phyloP scores from a whole-genome alignment of 495 filamentous ascomycete genomes.

The Penicillium coprophilum region DNA sequence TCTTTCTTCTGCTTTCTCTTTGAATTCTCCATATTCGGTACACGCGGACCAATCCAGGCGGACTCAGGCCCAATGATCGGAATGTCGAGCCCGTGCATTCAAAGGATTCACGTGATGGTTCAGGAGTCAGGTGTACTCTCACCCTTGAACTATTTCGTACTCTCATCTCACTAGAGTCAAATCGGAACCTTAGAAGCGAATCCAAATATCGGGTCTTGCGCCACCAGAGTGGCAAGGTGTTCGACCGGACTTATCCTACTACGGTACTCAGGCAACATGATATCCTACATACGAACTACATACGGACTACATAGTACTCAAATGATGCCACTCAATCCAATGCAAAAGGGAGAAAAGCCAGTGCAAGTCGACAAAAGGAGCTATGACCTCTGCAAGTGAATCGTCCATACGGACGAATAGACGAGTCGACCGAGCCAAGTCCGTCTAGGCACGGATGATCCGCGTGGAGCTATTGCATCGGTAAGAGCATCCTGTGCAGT shows the following conservation, averaged over 20 bases:
- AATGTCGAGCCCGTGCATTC: constrained; percentile 5
- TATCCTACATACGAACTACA: not conserved
- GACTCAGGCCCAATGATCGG: constrained; percentile 22
- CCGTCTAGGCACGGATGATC: constrained; percentile 14
- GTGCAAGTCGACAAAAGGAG: constrained; percentile 2
- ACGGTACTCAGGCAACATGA: constrained; percentile 1
- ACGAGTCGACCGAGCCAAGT: constrained; percentile 18
- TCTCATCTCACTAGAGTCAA: not conserved
- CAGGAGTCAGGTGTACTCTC: not conserved
- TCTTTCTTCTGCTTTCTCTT: not conserved
- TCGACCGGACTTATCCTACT: constrained; percentile 6
- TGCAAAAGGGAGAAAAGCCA: not conserved
- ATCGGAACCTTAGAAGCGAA: not conserved
- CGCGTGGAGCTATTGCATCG: constrained; percentile 14
- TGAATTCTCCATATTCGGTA: not conserved
- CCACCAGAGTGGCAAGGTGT: constrained; percentile 12
- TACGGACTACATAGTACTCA: not conserved
- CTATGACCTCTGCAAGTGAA: constrained; percentile 13
- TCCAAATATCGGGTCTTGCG: not conserved
- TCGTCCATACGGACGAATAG: constrained; percentile 8
- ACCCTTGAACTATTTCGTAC: not conserved
- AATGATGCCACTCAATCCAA: not conserved
- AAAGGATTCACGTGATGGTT: not conserved
- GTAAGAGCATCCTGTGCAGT: constrained; percentile 3
- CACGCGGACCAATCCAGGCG: not conserved